phyloP scores from a whole-genome alignment of 1,284 basidiomycete genomes.

The Hemileia vastatrix region DNA sequence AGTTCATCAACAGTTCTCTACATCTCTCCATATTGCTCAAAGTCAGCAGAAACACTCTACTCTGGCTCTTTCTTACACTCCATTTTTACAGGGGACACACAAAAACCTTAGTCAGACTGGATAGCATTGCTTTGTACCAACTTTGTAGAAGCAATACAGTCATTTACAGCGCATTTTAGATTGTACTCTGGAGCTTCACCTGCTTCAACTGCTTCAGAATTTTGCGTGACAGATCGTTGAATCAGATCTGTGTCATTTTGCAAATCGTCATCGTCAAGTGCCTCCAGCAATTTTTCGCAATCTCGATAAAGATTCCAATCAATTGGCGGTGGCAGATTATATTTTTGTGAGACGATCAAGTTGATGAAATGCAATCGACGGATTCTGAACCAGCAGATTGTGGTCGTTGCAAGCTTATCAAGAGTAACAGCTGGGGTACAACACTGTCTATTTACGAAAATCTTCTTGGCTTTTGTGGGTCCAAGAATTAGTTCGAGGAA shows the following conservation, averaged over 20 bases:
- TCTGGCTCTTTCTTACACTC: no score
- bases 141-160: no score
- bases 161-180: conserved; percentile 5
- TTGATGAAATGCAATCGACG: conserved; percentile 8
- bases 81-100: no score
- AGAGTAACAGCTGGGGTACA: neutral
- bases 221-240: conserved; percentile 10
- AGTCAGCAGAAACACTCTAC: no score
- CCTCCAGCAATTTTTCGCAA: neutral
- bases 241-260: conserved; percentile 7
- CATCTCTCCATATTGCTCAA: no score
- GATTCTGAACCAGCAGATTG: conserved; percentile 15
- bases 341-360: neutral
- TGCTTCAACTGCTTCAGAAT: conserved; percentile 8
- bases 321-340: neutral
- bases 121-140: no score
- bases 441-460: neutral
- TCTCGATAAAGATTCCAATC: neutral
- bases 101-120: no score
- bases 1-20: no score
- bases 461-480: neutral
- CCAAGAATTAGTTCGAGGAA: conserved; percentile 8
- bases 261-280: conserved; percentile 7
- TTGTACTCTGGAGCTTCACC: conserved; percentile 15
- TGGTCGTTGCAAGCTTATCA: conserved; percentile 15